phyloP scores from a whole-genome alignment of 306 rosid genomes.

The Coriaria nepalensis region DNA sequence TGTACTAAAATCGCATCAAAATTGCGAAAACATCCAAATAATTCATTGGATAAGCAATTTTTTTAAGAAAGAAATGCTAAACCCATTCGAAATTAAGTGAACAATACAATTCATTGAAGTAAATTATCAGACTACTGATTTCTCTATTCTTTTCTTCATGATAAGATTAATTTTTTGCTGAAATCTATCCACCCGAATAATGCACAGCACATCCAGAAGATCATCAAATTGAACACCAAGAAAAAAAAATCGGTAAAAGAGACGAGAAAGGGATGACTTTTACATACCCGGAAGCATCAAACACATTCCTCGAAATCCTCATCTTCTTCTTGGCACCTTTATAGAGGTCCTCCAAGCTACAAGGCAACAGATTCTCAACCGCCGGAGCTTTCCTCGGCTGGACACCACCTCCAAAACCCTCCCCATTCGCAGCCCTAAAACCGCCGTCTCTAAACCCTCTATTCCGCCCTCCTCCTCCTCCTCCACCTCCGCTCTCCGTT shows the following conservation, averaged over 20 bases:
- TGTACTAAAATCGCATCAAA: too few species aligned
- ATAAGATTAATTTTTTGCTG: too few species aligned
- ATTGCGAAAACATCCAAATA: too few species aligned
- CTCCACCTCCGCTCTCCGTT: conserved; percentile 15
- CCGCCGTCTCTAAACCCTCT: conserved; percentile 36
- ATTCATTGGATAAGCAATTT: too few species aligned
- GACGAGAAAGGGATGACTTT: too few species aligned
- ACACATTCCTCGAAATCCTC: conserved; percentile 69
- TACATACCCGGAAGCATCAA: conserved; percentile 53
- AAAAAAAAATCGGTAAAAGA: neutral
- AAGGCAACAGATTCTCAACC: conserved; percentile 48
- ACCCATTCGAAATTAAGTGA: too few species aligned
- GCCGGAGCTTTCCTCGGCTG: conserved; percentile 42
- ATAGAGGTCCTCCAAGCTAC: conserved; percentile 81
- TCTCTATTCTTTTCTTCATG: too few species aligned
- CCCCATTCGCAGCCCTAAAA: conserved; percentile 36
- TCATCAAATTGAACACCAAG: neutral
- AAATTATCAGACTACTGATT: too few species aligned
- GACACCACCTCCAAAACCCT: conserved; percentile 16
- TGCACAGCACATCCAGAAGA: too few species aligned
- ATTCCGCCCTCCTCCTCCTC: conserved; percentile 19
- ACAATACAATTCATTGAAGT: too few species aligned
- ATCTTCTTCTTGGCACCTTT: conserved; percentile 72
- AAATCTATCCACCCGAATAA: too few species aligned
- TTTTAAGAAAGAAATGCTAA: too few species aligned